Evolutionary conservation across 1,139 yeast species (phyloP), one percentile per base, ranked within the genome.

Genomic region (Debaryomyces sp.): DNA sequence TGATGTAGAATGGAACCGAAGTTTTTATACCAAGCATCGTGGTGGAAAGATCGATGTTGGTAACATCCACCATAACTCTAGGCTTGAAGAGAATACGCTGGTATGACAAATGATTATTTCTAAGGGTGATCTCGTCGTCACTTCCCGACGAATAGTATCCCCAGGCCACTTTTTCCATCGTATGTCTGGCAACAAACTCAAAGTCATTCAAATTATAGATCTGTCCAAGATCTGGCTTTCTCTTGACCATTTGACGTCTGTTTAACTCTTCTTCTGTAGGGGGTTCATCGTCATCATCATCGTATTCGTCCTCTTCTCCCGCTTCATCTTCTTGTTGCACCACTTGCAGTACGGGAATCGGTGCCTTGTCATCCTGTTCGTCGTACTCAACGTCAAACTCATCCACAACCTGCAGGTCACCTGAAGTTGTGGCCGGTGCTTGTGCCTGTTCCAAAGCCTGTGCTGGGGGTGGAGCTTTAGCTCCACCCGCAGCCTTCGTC

Each of bases 61-160:
- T 66, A 13, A 87, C 96, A 62, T 89, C 92, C 8, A 90, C 89
- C 52, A 92, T 73, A 10, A 91, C 76, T 50, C 81, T 76, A 21
- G 98, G 98, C 55, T 86, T 84, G 76, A 92, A 92, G 71, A 87
- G 90, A 46, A 91, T 79, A 47, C 96, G 77, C 59, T 89, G 96
- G 70, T 83, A 92, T 4, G 96, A 92, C 51, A 85, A 76, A 63
- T 91, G 97, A 70, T 92, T 92, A 62, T 91, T 96, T 55, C 98
- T 78, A 63, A 89, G 67, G 2, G 96, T 81, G 56, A 92, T 83
- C 70, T 92, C 98, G 66, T 92, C 98, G 65, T 92, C 97, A 39
- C 96, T 80, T 7, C 96, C 98, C 34, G 95, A 85, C 2, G 96
- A 86, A 64, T 90, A 92, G 68, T 92, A 92, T 10, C 92, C 94